These are phyloP conservation scores for Athelia psychrophila DNA, from an alignment of 1,284 basidiomycete genomes.

Conservation along the genomic window DNA sequence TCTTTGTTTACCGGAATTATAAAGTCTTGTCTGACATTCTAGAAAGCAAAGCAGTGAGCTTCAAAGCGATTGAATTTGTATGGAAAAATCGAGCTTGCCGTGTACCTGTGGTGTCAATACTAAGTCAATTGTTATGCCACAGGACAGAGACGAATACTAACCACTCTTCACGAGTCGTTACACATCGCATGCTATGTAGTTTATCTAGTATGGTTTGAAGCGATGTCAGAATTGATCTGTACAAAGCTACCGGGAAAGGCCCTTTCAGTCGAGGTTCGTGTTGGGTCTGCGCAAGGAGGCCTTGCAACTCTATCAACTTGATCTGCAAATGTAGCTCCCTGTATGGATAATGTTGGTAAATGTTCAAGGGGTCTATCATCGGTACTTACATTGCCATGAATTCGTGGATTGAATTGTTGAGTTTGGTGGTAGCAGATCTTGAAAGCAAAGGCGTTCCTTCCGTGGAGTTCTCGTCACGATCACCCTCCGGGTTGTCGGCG, in stretches of 20 bases:
- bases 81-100: constrained; percentile 37
- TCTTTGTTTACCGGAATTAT: constrained; percentile 87
- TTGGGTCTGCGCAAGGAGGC: constrained; percentile 81
- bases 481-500: constrained; percentile 21
- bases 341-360: neutral
- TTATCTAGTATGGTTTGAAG: constrained; percentile 88
- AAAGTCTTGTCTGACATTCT: constrained; percentile 81
- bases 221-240: constrained; percentile 81
- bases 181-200: constrained; percentile 93
- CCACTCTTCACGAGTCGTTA: constrained; percentile 94
- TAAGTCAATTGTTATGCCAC: constrained; percentile 1
- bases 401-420: constrained; percentile 69
- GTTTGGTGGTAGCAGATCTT: constrained; percentile 32
- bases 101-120: constrained; percentile 50
- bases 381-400: constrained; percentile 84
- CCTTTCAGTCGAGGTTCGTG: constrained; percentile 96
- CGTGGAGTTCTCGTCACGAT: constrained; percentile 23
- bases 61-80: constrained; percentile 1
- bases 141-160: constrained; percentile 30
- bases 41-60: constrained; percentile 7
- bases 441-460: constrained; percentile 38
- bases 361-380: neutral
- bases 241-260: constrained; percentile 82
- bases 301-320: constrained; percentile 81
- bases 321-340: constrained; percentile 96